Evolutionary conservation across 83 land plant species (phyloP).

Genomic region (Thuja plicata): DNA sequence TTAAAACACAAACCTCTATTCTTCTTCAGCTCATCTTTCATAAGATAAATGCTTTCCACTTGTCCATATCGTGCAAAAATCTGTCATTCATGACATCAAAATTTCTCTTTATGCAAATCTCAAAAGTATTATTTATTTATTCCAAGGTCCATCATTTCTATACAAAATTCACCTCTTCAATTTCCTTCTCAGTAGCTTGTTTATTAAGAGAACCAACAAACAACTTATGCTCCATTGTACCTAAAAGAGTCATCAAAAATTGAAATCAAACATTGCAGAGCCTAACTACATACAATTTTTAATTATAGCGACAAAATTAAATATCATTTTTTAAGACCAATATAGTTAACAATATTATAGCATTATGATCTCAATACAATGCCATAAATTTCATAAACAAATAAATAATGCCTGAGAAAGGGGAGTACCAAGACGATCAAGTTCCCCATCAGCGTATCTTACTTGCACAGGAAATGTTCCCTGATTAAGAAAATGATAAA

Average conservation of each 20-base stretch:
- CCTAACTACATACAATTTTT: not conserved
- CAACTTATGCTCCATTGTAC: slow-evolving; percentile 75
- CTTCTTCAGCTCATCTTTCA: slow-evolving; percentile 85
- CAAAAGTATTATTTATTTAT: not conserved
- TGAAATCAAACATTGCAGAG: not conserved
- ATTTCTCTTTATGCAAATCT: not conserved
- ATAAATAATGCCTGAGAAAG: not conserved
- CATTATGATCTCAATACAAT: not conserved
- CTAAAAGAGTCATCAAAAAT: slow-evolving; percentile 22
- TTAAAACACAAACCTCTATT: slow-evolving; percentile 64
- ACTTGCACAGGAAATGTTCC: slow-evolving; percentile 96
- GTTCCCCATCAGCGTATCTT: slow-evolving; percentile 95
- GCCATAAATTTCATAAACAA: not conserved
- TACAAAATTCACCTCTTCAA: slow-evolving; percentile 63
- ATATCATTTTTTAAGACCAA: not conserved
- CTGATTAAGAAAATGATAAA: slow-evolving; percentile 35
- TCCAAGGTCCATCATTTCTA: not conserved
- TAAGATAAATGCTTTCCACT: slow-evolving; percentile 91
- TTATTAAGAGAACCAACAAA: slow-evolving; percentile 81
- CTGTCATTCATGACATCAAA: slow-evolving; percentile 28
- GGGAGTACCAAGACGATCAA: slow-evolving; percentile 72
- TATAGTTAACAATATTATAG: not conserved
- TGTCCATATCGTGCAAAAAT: slow-evolving; percentile 84
- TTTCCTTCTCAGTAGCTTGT: slow-evolving; percentile 79
- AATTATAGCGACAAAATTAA: not conserved